Percentiles rank a stretch among this genome's conserved stretches.
Evolutionary conservation across 176 grass and related monocot genomes (phyloP).

Genomic region (Lolium rigidum): DNA sequence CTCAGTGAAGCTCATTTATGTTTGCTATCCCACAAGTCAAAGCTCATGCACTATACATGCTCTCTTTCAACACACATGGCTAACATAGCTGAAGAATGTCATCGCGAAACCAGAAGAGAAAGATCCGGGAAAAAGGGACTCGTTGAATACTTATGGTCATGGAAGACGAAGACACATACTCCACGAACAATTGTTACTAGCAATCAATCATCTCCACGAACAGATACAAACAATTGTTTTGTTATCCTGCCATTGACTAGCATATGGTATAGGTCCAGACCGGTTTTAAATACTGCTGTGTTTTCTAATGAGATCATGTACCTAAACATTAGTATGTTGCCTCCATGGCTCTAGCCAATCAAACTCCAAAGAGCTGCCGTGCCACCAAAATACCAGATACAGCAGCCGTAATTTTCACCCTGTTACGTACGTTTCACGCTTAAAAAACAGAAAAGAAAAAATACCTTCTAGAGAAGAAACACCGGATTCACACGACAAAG

Average conservation of each 20-base stretch:
- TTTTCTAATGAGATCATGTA: not conserved
- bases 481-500: not conserved
- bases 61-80: no score
- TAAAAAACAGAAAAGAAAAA: not conserved
- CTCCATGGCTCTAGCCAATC: not conserved
- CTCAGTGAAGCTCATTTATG: no score
- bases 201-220: not conserved
- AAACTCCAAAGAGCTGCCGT: not conserved
- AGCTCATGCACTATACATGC: no score
- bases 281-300: not conserved
- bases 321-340: not conserved
- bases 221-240: not conserved
- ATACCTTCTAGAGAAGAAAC: not conserved
- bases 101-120: not conserved
- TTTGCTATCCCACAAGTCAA: no score
- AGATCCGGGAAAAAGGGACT: not conserved
- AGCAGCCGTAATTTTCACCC: not conserved
- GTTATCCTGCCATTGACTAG: not conserved
- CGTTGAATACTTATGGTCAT: not conserved
- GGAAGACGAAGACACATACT: not conserved
- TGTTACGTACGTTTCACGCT: not conserved
- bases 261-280: not conserved
- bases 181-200: not conserved
- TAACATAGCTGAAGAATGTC: no score
- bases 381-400: not conserved